Conservation (phyloP, 495 filamentous ascomycete species). For the Parathielavia appendiculata region DNA sequence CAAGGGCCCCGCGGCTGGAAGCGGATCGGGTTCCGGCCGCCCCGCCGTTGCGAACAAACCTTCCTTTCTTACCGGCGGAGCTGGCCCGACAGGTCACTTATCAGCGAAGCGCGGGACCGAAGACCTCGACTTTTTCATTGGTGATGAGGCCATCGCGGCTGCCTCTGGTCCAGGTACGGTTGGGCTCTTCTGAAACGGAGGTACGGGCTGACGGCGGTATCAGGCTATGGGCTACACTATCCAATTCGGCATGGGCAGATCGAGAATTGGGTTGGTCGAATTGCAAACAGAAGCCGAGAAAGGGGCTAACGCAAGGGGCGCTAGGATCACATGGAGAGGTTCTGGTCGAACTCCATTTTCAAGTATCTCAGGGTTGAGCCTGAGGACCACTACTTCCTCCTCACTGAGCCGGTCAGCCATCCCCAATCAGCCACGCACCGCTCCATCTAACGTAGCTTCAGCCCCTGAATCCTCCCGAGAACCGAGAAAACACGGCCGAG, state of each 20-base stretch:
- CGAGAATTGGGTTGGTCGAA: constrained; percentile 78
- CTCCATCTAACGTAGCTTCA: constrained; percentile 36
- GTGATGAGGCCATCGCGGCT: constrained; percentile 87
- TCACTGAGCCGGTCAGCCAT: constrained; percentile 81
- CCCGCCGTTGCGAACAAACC: constrained; percentile 91
- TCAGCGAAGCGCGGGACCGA: constrained; percentile 93
- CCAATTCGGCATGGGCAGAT: constrained; percentile 96
- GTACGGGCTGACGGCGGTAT: constrained; percentile 14
- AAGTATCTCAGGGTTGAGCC: constrained; percentile 97
- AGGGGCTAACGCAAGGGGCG: constrained; percentile 22
- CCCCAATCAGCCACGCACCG: not conserved
- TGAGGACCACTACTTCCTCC: constrained; percentile 95
- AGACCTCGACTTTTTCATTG: constrained; percentile 98
- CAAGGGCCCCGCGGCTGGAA: constrained; percentile 66
- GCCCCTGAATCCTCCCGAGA: constrained; percentile 97
- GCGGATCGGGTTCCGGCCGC: constrained; percentile 73
- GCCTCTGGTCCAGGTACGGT: constrained; percentile 69
- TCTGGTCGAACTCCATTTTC: constrained; percentile 99
- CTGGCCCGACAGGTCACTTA: constrained; percentile 73
- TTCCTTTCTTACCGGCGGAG: constrained; percentile 86
- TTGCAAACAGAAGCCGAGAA: not conserved
- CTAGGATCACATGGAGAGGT: constrained; percentile 95
- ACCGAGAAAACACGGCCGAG: constrained; percentile 97
- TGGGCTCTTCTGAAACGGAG: not conserved
- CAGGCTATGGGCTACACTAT: constrained; percentile 92